phyloP scores from a whole-genome alignment of 805 yeast genomes.

The Yarrowia sp. region DNA sequence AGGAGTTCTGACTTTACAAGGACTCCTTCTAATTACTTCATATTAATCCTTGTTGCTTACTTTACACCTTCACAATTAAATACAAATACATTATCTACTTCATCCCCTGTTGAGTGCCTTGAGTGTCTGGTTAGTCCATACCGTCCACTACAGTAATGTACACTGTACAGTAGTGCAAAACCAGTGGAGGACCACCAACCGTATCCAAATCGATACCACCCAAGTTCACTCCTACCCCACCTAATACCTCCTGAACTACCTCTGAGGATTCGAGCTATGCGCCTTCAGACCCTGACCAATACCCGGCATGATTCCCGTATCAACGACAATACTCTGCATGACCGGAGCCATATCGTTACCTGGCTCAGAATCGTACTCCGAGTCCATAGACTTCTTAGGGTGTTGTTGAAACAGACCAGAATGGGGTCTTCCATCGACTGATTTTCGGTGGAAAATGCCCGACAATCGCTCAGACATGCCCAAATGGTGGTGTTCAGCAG shows the following conservation, averaged over 20 bases:
- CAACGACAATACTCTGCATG: constrained; percentile 25
- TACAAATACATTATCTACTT: constrained; percentile 17
- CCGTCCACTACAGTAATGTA: no score
- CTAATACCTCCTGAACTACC: no score
- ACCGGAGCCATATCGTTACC: constrained; percentile 14
- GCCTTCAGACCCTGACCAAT: constrained; percentile 16
- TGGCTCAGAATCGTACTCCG: background rate
- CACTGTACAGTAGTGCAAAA: no score
- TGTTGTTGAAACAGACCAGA: background rate
- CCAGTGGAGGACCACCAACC: no score
- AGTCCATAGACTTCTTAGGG: constrained; percentile 3
- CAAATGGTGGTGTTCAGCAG: background rate
- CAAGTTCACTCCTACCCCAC: no score
- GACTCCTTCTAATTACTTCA: background rate
- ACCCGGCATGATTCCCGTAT: constrained; percentile 18
- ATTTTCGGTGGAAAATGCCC: background rate
- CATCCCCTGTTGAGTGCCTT: background rate
- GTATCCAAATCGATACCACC: no score
- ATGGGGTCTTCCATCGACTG: constrained; percentile 13
- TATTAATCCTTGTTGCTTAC: no score
- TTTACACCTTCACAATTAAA: background rate
- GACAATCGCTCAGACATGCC: constrained; percentile 17
- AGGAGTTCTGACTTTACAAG: no score
- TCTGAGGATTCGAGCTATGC: background rate
- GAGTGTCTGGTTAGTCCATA: no score